phyloP scores from a whole-genome alignment of 495 filamentous ascomycete species.

The Neurospora tetrasperma region DNA sequence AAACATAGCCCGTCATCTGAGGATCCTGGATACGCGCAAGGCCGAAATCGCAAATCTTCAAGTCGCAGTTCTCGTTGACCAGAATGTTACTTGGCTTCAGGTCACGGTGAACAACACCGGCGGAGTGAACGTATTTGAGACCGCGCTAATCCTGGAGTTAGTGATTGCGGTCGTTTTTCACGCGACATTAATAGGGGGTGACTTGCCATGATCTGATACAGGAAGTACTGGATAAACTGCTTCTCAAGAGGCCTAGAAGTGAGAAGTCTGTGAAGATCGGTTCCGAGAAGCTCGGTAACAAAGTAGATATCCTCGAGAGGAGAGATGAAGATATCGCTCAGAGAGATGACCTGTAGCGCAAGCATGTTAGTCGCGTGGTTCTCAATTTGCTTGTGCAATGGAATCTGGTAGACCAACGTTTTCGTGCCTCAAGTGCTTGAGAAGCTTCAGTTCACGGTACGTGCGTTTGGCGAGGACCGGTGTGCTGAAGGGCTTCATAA shows the following conservation, averaged over 20 bases:
- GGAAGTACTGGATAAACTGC: constrained; percentile 99
- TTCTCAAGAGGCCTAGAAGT: constrained; percentile 95
- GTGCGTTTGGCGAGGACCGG: constrained; percentile 95
- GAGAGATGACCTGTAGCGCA: constrained; percentile 70
- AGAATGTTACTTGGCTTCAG: constrained; percentile 97
- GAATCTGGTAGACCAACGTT: constrained; percentile 52
- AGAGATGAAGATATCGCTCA: constrained; percentile 99
- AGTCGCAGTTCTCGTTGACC: constrained; percentile 97
- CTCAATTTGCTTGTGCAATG: neutral
- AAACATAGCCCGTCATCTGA: constrained; percentile 99
- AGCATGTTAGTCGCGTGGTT: constrained; percentile 7
- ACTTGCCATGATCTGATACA: constrained; percentile 93
- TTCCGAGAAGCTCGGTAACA: constrained; percentile 94
- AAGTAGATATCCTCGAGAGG: constrained; percentile 98
- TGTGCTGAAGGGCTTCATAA: constrained; percentile 99
- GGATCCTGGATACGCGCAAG: constrained; percentile 96
- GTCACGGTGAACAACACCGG: constrained; percentile 94
- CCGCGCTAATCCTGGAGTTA: constrained; percentile 53
- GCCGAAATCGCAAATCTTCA: constrained; percentile 99
- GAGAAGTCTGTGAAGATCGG: constrained; percentile 88
- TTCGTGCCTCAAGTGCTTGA: constrained; percentile 94
- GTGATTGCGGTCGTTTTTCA: neutral
- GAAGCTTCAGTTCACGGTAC: constrained; percentile 91
- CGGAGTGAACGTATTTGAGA: constrained; percentile 97
- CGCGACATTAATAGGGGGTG: neutral